phyloP scores from a whole-genome alignment of 371 early-diverging fungal genomes.

The Mortierella sp. region DNA sequence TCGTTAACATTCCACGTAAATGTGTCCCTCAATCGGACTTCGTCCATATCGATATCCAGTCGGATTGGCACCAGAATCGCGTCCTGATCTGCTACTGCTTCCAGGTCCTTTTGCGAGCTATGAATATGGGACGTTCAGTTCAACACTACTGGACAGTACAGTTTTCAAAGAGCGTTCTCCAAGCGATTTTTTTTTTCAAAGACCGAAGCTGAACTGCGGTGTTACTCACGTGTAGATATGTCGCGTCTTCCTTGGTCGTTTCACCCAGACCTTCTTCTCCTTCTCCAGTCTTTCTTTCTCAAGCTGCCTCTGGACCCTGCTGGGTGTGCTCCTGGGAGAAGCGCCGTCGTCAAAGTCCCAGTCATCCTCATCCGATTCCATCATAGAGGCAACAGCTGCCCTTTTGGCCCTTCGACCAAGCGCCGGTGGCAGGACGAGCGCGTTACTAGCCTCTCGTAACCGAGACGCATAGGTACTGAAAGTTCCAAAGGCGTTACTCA shows the following conservation, averaged over 20 bases:
- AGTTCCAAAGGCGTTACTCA: conserved; percentile 28
- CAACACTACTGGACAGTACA: too few species aligned
- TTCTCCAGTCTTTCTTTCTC: conserved; percentile 34
- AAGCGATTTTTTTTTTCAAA: too few species aligned
- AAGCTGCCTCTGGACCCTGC: conserved; percentile 19
- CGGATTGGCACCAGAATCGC: conserved; percentile 88
- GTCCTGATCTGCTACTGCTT: conserved; percentile 71
- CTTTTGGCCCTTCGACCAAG: conserved; percentile 32
- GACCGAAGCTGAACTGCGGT: background rate
- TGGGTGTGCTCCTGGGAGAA: conserved; percentile 30
- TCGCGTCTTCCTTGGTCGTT: conserved; percentile 35
- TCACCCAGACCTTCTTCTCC: conserved; percentile 23
- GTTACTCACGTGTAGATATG: conserved; percentile 44
- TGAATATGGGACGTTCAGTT: too few species aligned
- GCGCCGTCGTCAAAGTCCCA: conserved; percentile 36
- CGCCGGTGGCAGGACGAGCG: conserved; percentile 25
- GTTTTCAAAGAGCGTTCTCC: too few species aligned
- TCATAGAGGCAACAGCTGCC: conserved; percentile 27
- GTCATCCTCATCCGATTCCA: conserved; percentile 37
- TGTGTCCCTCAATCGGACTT: conserved; percentile 83
- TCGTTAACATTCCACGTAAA: conserved; percentile 97
- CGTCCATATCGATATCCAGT: conserved; percentile 91
- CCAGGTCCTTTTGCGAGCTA: conserved; percentile 55
- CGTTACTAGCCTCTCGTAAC: conserved; percentile 35
- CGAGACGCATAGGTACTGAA: conserved; percentile 45